These are phyloP conservation scores for Singerocomus rubriflavus DNA, from an alignment of 1,284 basidiomycete genomes.

Conservation along the genomic window DNA sequence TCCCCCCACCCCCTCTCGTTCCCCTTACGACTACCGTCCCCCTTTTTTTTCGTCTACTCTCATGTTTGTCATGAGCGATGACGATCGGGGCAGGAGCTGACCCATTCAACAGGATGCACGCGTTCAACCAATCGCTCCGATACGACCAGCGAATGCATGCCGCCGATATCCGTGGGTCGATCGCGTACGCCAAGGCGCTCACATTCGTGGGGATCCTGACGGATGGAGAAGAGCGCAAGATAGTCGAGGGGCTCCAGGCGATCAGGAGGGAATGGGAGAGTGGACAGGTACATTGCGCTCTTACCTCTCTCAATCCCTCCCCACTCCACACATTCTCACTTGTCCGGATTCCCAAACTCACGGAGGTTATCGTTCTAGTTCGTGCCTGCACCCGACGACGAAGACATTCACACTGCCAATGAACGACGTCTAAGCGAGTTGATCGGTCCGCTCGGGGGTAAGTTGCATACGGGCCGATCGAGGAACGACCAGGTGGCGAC, in stretches of 20 bases:
- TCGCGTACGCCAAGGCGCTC: constrained; percentile 91
- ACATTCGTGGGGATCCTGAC: constrained; percentile 79
- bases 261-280: constrained; percentile 87
- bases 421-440: constrained; percentile 92
- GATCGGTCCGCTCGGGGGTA: constrained; percentile 88
- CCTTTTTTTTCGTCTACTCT: background rate
- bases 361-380: constrained; percentile 48
- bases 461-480: constrained; percentile 94
- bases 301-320: too few relatives aligned
- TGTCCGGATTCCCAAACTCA: background rate
- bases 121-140: constrained; percentile 91
- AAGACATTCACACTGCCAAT: constrained; percentile 99
- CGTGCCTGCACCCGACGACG: constrained; percentile 75
- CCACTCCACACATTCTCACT: too few relatives aligned
- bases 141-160: constrained; percentile 95
- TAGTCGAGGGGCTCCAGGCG: constrained; percentile 72
- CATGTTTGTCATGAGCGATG: background rate
- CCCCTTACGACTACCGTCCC: background rate
- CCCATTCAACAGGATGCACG: constrained; percentile 74
- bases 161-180: constrained; percentile 91
- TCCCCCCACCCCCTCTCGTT: background rate
- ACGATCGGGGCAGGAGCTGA: constrained; percentile 9
- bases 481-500: constrained; percentile 98
- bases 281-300: constrained; percentile 50
- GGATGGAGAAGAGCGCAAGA: constrained; percentile 68